A percentile compares a stretch with the other conserved stretches of the same genome.
phyloP scores from a whole-genome alignment of 148 eudicot species.

The Camellia japonica region DNA sequence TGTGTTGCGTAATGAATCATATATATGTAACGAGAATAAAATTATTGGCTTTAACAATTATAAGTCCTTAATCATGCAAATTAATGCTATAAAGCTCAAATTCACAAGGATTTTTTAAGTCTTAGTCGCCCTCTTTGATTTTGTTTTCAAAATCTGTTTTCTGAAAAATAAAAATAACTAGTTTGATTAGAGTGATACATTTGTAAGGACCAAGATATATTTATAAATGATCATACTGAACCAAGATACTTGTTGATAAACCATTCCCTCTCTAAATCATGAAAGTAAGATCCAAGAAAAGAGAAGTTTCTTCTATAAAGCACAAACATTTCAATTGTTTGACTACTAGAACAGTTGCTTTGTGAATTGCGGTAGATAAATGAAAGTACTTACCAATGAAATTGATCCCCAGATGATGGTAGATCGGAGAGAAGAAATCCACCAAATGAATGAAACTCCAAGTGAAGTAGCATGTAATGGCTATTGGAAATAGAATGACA shows the following conservation, averaged over 20 bases:
- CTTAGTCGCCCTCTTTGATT: too few species aligned
- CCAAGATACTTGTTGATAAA: not conserved
- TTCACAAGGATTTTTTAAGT: not conserved
- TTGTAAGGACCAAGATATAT: too few species aligned
- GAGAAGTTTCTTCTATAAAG: not conserved
- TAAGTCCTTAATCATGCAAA: not conserved
- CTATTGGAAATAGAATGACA: conserved; percentile 34
- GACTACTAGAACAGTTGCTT: not conserved
- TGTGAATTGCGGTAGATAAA: not conserved
- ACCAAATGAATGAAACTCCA: conserved; percentile 39
- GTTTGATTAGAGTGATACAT: too few species aligned
- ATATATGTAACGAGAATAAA: not conserved
- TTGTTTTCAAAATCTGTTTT: too few species aligned
- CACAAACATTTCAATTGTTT: not conserved
- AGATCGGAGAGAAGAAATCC: conserved; percentile 38
- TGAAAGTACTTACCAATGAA: conserved; percentile 25
- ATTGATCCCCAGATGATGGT: conserved; percentile 26
- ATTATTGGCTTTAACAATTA: not conserved
- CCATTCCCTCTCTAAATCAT: not conserved
- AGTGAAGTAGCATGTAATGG: conserved; percentile 33
- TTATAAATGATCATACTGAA: not conserved
- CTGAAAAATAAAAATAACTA: too few species aligned
- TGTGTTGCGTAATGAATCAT: not conserved
- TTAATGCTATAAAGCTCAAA: not conserved
- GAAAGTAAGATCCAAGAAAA: not conserved